phyloP scores from a whole-genome alignment of 345 rosid species.

The Euphorbia peplus region DNA sequence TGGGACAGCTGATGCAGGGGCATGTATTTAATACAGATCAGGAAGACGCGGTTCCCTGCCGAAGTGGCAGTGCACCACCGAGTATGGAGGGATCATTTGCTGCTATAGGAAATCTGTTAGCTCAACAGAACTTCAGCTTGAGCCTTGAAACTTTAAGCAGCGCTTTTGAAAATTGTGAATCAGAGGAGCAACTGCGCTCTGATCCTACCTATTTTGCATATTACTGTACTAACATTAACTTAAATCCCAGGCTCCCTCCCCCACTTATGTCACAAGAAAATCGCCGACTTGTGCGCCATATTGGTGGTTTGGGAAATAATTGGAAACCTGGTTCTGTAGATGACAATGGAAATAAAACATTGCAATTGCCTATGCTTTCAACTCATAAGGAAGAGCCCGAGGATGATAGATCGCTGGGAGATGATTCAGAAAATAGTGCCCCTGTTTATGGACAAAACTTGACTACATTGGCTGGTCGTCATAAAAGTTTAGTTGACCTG shows the following conservation, averaged over 20 bases:
- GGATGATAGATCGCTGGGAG: conserved; percentile 57
- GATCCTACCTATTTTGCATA: conserved; percentile 81
- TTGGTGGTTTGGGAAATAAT: conserved; percentile 61
- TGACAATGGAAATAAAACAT: conserved; percentile 44
- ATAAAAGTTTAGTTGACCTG: conserved; percentile 83
- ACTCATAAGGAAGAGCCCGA: conserved; percentile 83
- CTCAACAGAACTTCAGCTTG: conserved; percentile 48
- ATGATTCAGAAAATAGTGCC: conserved; percentile 24
- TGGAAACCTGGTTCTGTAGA: conserved; percentile 46
- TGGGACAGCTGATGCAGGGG: conserved; percentile 65
- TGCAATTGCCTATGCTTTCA: conserved; percentile 47
- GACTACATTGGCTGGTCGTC: conserved; percentile 50
- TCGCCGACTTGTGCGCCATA: conserved; percentile 55
- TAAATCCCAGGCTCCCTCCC: conserved; percentile 92
- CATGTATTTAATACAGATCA: conserved; percentile 50
- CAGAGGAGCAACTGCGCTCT: conserved; percentile 75
- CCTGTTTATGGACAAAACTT: conserved; percentile 31
- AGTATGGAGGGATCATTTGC: conserved; percentile 96
- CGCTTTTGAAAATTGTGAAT: conserved; percentile 47
- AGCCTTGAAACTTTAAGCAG: conserved; percentile 57
- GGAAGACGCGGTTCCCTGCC: conserved; percentile 49
- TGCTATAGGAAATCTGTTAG: conserved; percentile 66
- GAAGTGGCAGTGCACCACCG: conserved; percentile 97
- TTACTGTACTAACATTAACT: conserved; percentile 72
- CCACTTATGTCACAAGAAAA: conserved; percentile 84